These are phyloP conservation scores for Epithemia pelagica DNA, from an alignment of 108 stramenopile species.

Conservation along the genomic window DNA sequence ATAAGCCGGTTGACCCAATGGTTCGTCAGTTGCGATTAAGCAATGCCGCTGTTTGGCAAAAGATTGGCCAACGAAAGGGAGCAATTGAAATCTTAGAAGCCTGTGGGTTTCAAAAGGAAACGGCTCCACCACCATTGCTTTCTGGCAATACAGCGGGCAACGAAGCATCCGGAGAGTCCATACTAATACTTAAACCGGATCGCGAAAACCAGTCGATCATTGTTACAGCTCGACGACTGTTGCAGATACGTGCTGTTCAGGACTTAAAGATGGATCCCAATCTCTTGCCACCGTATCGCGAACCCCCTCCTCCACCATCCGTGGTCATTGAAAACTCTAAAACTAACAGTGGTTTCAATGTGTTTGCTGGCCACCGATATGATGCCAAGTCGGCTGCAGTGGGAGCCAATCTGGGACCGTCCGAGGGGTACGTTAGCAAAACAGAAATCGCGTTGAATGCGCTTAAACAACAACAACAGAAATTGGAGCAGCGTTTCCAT, in stretches of 20 bases:
- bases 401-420: constrained; percentile 43
- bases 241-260: constrained; percentile 32
- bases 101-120: constrained; percentile 48
- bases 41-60: constrained; percentile 49
- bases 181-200: constrained; percentile 26
- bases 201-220: constrained; percentile 33
- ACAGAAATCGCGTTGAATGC: constrained; percentile 39
- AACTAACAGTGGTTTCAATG: constrained; percentile 32
- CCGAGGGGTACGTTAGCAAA: constrained; percentile 16
- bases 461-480: constrained; percentile 34
- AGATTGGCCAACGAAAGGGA: constrained; percentile 42
- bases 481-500: constrained; percentile 50
- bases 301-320: too few relatives aligned
- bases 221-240: constrained; percentile 29
- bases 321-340: background rate
- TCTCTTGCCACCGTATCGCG: constrained; percentile 30
- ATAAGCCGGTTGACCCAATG: constrained; percentile 53
- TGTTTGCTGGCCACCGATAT: constrained; percentile 53
- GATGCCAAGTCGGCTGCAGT: constrained; percentile 58
- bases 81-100: constrained; percentile 56
- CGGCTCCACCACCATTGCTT: constrained; percentile 15
- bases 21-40: constrained; percentile 56
- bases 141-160: constrained; percentile 2
- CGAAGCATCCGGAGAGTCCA: background rate
- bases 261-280: constrained; percentile 36